phyloP scores from a whole-genome alignment of 257 asterid species.

The Rehmannia glutinosa region DNA sequence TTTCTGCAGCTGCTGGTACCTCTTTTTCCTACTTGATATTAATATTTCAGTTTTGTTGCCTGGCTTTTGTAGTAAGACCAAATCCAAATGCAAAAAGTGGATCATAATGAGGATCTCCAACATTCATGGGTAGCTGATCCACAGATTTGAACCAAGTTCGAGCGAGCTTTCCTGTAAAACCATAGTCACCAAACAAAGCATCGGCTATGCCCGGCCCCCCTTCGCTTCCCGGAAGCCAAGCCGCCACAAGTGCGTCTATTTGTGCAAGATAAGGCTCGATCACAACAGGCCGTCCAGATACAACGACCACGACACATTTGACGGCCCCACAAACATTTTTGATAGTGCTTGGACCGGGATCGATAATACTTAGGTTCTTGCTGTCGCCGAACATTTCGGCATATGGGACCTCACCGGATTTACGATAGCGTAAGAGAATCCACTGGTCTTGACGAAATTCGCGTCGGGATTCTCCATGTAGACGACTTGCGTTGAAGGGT shows the following conservation, averaged over 20 bases:
- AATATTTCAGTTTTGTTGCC: conserved; percentile 9
- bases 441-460: conserved; percentile 37
- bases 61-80: conserved; percentile 49
- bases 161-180: conserved; percentile 80
- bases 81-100: conserved; percentile 72
- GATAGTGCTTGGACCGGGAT: conserved; percentile 57
- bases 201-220: conserved; percentile 86
- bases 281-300: conserved; percentile 84
- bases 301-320: conserved; percentile 58
- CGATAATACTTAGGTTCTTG: conserved; percentile 46
- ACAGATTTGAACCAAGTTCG: conserved; percentile 76
- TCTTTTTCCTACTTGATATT: background rate
- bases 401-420: conserved; percentile 70
- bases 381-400: conserved; percentile 71
- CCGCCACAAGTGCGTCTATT: conserved; percentile 76
- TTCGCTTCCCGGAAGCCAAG: conserved; percentile 88
- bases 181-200: conserved; percentile 59
- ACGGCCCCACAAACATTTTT: conserved; percentile 51
- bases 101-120: conserved; percentile 70
- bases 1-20: background rate
- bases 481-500: conserved; percentile 66
- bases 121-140: conserved; percentile 79
- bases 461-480: conserved; percentile 49
- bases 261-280: conserved; percentile 46
- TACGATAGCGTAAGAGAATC: conserved; percentile 64